These are phyloP conservation scores for Spiromastix sp. DNA, from an alignment of 2,329 filamentous ascomycete species.

Conservation along the genomic window DNA sequence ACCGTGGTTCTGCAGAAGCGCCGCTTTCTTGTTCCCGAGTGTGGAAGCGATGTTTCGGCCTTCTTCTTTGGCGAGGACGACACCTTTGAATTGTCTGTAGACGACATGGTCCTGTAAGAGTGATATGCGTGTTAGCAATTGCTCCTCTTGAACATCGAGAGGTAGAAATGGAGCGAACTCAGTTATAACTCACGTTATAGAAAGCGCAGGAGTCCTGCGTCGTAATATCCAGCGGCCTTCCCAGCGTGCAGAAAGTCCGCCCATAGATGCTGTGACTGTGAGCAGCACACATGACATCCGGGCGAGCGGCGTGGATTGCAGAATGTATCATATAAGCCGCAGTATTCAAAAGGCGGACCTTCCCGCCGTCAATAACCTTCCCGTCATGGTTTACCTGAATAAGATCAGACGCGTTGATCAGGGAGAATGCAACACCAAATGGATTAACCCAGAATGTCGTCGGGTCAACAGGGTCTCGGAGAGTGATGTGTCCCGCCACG, in stretches of 20 bases:
- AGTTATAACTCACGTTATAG: conserved; percentile 30
- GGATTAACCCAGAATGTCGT: conserved; percentile 58
- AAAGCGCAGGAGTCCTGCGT: conserved; percentile 38
- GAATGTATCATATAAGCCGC: conserved; percentile 43
- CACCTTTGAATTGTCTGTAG: conserved; percentile 43
- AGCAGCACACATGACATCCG: conserved; percentile 45
- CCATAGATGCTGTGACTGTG: conserved; percentile 48
- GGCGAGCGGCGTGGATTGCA: conserved; percentile 45
- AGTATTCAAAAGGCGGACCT: conserved; percentile 35
- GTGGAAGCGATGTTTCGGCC: conserved; percentile 41
- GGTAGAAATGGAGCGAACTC: background rate
- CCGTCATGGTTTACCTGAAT: conserved; percentile 55
- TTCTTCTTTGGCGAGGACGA: conserved; percentile 44
- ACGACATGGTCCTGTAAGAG: conserved; percentile 37
- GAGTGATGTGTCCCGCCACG: conserved; percentile 54
- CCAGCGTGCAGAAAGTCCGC: conserved; percentile 31
- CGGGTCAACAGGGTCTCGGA: conserved; percentile 51
- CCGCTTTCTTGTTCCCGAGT: conserved; percentile 41
- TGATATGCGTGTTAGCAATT: background rate
- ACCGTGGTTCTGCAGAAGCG: conserved; percentile 45
- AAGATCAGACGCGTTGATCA: conserved; percentile 56
- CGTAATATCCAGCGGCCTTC: conserved; percentile 33
- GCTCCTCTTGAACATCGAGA: background rate
- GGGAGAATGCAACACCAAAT: conserved; percentile 49
- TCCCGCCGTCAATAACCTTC: conserved; percentile 52